A percentile compares a stretch with the other conserved stretches of the same genome.
These are phyloP conservation scores for Pseudogymnoascus sp. DNA, from an alignment of 2,329 filamentous ascomycete genomes.

Conservation along the genomic window DNA sequence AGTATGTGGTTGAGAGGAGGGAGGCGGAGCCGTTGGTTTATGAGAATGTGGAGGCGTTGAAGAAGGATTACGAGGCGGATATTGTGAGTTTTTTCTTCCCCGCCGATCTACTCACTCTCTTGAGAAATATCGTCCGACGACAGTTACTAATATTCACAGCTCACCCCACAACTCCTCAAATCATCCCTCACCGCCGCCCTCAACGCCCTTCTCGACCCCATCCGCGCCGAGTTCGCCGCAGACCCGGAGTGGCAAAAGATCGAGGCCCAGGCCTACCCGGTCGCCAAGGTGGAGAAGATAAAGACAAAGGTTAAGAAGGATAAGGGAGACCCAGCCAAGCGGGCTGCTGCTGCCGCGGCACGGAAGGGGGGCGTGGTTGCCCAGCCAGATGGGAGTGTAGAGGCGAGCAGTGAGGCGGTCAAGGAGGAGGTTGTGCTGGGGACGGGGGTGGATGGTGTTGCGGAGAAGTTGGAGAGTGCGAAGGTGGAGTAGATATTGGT, in stretches of 20 bases:
- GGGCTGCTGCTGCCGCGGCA: conserved; percentile 23
- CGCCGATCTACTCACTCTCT: neutral
- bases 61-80: conserved; percentile 74
- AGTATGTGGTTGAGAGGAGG: conserved; percentile 63
- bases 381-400: conserved; percentile 24
- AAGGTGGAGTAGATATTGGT: neutral
- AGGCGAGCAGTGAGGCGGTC: conserved; percentile 11
- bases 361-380: conserved; percentile 21
- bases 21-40: conserved; percentile 74
- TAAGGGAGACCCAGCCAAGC: conserved; percentile 26
- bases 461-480: neutral
- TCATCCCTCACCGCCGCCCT: conserved; percentile 71
- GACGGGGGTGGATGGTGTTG: neutral
- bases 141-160: conserved; percentile 33
- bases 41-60: conserved; percentile 64
- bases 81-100: conserved; percentile 46
- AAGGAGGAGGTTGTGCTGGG: neutral
- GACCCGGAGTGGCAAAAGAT: conserved; percentile 75
- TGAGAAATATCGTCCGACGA: neutral
- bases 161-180: conserved; percentile 84
- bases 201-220: conserved; percentile 66
- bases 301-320: conserved; percentile 60
- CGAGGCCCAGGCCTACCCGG: conserved; percentile 74
- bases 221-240: conserved; percentile 64
- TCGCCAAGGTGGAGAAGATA: conserved; percentile 57